Evolutionary conservation across 106 monocot species (phyloP).

Genomic region (Chionographis japonica): DNA sequence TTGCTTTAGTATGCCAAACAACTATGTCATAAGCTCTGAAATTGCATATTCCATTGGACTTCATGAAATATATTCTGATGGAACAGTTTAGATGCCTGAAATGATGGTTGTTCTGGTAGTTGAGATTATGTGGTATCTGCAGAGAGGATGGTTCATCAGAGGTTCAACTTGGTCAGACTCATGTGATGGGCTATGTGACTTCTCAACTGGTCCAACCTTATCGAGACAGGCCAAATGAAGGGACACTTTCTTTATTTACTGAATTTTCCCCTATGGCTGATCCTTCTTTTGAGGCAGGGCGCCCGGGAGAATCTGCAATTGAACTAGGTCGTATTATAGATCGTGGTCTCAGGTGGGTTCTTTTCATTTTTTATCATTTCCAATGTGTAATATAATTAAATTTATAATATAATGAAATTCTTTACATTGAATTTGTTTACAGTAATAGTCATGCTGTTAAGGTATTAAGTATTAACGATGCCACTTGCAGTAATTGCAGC

Average conservation of each 20-base stretch:
- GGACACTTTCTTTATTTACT: conserved; percentile 64
- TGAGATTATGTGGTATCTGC: conserved; percentile 2
- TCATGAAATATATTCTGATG: too few relatives aligned
- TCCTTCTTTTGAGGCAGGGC: conserved; percentile 84
- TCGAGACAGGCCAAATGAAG: conserved; percentile 83
- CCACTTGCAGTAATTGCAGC: not conserved
- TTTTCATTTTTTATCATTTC: conserved; percentile 1
- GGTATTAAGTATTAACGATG: too few relatives aligned
- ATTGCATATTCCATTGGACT: too few relatives aligned
- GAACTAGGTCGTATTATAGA: conserved; percentile 90
- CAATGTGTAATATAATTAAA: not conserved
- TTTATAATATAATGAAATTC: too few relatives aligned
- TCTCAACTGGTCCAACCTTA: conserved; percentile 88
- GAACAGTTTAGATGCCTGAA: too few relatives aligned
- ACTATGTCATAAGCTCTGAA: too few relatives aligned
- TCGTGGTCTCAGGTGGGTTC: conserved; percentile 74
- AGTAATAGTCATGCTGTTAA: conserved; percentile 3
- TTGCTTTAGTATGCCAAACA: too few relatives aligned
- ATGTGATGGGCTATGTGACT: conserved; percentile 79
- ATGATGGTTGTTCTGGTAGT: not conserved
- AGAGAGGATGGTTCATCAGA: conserved; percentile 89
- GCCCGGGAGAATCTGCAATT: conserved; percentile 77
- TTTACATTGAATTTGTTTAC: too few relatives aligned
- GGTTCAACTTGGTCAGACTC: conserved; percentile 92
- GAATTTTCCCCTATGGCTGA: conserved; percentile 99